Evolutionary conservation across 1,139 yeast genomes (phyloP).

Genomic region (Suhomyces yuchorum): DNA sequence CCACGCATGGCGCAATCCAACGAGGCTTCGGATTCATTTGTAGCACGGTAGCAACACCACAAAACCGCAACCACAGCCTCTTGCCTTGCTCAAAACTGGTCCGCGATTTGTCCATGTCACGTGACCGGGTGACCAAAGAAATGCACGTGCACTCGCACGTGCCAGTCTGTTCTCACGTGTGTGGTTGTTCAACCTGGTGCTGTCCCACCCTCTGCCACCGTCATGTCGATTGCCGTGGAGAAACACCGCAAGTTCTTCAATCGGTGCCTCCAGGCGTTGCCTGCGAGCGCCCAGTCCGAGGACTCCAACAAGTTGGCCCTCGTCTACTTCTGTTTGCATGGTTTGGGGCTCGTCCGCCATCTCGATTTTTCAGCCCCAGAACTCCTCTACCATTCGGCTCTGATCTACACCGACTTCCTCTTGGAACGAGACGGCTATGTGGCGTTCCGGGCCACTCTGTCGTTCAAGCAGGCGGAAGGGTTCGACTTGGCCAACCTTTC

Average conservation of each 20-base stretch:
- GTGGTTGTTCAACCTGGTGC: no score
- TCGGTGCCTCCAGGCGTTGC: slow-evolving; percentile 52
- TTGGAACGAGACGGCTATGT: slow-evolving; percentile 43
- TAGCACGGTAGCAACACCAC: background rate
- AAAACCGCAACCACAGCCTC: background rate
- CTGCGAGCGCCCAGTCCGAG: slow-evolving; percentile 51
- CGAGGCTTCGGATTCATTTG: background rate
- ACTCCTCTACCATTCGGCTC: slow-evolving; percentile 37
- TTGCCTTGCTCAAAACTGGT: background rate
- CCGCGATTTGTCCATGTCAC: no score
- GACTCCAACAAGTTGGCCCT: slow-evolving; percentile 70
- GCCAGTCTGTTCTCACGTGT: no score
- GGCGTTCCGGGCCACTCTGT: slow-evolving; percentile 21
- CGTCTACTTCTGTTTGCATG: slow-evolving; percentile 66
- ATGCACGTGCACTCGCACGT: no score
- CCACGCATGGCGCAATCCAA: background rate
- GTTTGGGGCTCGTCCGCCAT: slow-evolving; percentile 54
- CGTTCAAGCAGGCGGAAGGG: slow-evolving; percentile 49
- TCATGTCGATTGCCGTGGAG: slow-evolving; percentile 4
- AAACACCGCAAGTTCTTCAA: slow-evolving; percentile 56
- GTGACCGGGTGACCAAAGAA: no score
- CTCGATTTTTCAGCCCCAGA: slow-evolving; percentile 33
- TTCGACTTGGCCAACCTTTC: slow-evolving; percentile 67
- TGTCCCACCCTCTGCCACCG: background rate
- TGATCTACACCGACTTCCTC: slow-evolving; percentile 48